These are phyloP conservation scores for Xylariaceae sp. DNA, from an alignment of 2,329 filamentous ascomycete genomes.

Conservation along the genomic window DNA sequence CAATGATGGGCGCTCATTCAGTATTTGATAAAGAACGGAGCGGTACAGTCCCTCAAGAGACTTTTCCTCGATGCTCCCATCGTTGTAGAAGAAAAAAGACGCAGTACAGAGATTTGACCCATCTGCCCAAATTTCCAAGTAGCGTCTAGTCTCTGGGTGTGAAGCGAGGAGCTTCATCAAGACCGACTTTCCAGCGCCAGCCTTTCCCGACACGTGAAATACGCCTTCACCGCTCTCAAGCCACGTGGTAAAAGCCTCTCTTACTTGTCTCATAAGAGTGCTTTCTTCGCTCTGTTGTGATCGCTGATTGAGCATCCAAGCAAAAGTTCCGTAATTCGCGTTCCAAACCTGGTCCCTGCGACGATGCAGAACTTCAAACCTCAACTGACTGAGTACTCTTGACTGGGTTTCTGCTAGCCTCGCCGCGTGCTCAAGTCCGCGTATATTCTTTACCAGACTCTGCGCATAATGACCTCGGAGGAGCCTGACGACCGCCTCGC, in stretches of 20 bases:
- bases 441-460: background rate
- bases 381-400: background rate
- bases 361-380: background rate
- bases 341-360: background rate
- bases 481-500: background rate
- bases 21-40: background rate
- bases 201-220: background rate
- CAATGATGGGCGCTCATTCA: background rate
- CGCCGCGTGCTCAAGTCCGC: background rate
- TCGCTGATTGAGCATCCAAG: background rate
- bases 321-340: background rate
- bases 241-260: background rate
- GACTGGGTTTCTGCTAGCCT: background rate
- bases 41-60: background rate
- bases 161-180: background rate
- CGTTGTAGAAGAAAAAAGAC: background rate
- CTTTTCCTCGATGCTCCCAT: background rate
- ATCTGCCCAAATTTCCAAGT: background rate
- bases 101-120: background rate
- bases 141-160: background rate
- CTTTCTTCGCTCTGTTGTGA: background rate
- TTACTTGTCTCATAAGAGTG: background rate
- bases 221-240: background rate
- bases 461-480: background rate
- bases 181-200: background rate